A percentile compares a stretch with the other conserved stretches of the same genome.
phyloP scores from a whole-genome alignment of 192 early-diverging fungal genomes.

The Piromyces finnis region DNA sequence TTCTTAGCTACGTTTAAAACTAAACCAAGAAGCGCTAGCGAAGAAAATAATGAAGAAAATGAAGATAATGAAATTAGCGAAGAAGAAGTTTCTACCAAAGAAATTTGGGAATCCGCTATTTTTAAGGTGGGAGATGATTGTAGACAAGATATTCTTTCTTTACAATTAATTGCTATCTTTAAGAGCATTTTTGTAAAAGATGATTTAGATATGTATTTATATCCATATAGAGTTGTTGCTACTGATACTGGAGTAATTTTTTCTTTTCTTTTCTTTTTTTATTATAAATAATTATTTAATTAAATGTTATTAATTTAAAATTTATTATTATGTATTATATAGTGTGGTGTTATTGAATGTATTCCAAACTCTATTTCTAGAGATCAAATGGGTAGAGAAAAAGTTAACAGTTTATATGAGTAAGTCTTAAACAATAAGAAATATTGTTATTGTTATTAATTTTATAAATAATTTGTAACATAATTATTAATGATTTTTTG shows the following conservation, averaged over 20 bases:
- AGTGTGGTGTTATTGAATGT: slow-evolving; percentile 95
- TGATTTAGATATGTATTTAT: slow-evolving; percentile 88
- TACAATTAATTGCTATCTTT: slow-evolving; percentile 95
- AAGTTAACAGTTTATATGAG: slow-evolving; percentile 91
- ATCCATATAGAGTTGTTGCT: slow-evolving; percentile 91
- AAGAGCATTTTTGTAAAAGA: slow-evolving; percentile 83
- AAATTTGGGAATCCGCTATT: slow-evolving; percentile 68
- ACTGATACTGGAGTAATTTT: slow-evolving; percentile 68
- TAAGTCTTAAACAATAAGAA: slow-evolving; percentile 9
- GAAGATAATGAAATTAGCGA: slow-evolving; percentile 16
- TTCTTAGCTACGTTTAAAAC: slow-evolving; percentile 98
- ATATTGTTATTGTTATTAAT: no score
- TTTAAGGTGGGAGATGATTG: slow-evolving; percentile 99
- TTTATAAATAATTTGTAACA: no score
- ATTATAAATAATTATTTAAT: background rate
- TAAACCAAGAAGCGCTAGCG: slow-evolving; percentile 12
- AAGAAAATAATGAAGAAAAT: slow-evolving; percentile 30
- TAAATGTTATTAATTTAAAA: background rate
- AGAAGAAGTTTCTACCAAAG: slow-evolving; percentile 10
- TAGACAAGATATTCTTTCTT: slow-evolving; percentile 91
- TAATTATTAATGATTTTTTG: no score
- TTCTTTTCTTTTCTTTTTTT: background rate
- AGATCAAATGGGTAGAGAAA: slow-evolving; percentile 94
- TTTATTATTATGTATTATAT: no score
- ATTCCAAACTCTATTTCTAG: slow-evolving; percentile 92